Evolutionary conservation across 768 basidiomycete species (phyloP), one percentile per base, ranked within the genome.

Genomic region (Suillus ampliporus): DNA sequence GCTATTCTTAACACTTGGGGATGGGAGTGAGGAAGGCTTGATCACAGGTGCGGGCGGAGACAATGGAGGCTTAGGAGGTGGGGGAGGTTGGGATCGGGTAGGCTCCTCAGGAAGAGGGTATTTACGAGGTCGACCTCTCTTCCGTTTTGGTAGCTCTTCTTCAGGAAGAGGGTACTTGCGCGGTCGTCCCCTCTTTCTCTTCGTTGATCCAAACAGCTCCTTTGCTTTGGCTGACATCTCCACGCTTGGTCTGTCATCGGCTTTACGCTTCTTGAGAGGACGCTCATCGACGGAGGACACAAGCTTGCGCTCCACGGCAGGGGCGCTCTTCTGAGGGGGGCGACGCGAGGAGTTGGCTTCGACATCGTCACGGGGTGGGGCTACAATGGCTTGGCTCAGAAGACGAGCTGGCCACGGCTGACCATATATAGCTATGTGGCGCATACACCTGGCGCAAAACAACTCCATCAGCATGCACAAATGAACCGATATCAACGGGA

Each of bases 351-450:
- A 67, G 11, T 48, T 35, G 21, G 63, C n/a, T 56, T 75, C 72
- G 43, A 62, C 41, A 73, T 79, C 64, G 85, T 86, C 85, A 21
- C 83, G 80, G 44, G 80, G 79, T 41, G 78, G 68, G 6, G 76
- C 70, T 17, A 85, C 84, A 40, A 19, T 1, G 53, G 83, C 83
- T 40, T 80, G 76, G 43, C 64, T 73, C 19, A 84, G 77, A 17
- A 85, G 69, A 59, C 92, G 89, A 54, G 80, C 78, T 23, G 92
- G 92, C 92, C 92, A 94, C 3, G 83, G 74, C 59, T 83, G 79
- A 2, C 81, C 82, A 74, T 93, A 94, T 61, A 94, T 94, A 13
- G 89, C 91, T 68, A 81, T 84, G 73, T 94, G 92, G 21, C 92
- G 89, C 75, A 93, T 82, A 72, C 92, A 94, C 62, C 91, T 92